Conservation (phyloP, 192 early-diverging fungal genomes). For the Rhizophlyctis rosea region DNA sequence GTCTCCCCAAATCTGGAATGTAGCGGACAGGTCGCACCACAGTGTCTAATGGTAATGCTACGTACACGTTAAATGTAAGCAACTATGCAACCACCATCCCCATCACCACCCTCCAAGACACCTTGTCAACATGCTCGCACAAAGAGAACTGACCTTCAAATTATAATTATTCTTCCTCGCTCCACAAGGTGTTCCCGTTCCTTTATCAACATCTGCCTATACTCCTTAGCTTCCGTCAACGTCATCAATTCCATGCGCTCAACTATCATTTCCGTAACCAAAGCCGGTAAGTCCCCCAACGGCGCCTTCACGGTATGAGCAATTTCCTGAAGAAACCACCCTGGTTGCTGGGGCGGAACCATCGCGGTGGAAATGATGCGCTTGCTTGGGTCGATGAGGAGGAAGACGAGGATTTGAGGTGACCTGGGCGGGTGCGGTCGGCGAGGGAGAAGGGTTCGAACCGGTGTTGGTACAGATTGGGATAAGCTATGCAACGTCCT, state of each 20-base stretch:
- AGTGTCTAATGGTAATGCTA: too few relatives aligned
- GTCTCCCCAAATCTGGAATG: too few relatives aligned
- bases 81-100: too few relatives aligned
- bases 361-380: slow-evolving; percentile 51
- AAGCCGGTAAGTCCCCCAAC: slow-evolving; percentile 9
- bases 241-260: slow-evolving; percentile 36
- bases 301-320: not conserved
- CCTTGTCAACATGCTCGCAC: slow-evolving; percentile 17
- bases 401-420: slow-evolving; percentile 69
- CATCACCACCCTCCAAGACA: too few relatives aligned
- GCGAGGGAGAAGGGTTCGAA: slow-evolving; percentile 58
- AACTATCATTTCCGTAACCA: slow-evolving; percentile 21
- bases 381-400: slow-evolving; percentile 63
- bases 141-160: slow-evolving; percentile 10
- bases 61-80: too few relatives aligned
- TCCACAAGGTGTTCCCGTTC: slow-evolving; percentile 35
- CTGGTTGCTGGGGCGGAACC: slow-evolving; percentile 65
- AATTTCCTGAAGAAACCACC: slow-evolving; percentile 28
- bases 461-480: slow-evolving; percentile 70
- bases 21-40: too few relatives aligned
- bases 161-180: slow-evolving; percentile 6
- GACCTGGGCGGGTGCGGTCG: slow-evolving; percentile 58
- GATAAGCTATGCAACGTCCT: slow-evolving; percentile 67
- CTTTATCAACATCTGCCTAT: slow-evolving; percentile 44
- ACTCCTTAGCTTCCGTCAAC: slow-evolving; percentile 38